phyloP scores from a whole-genome alignment of 352 stramenopile genomes.

The Pythium coloratum region DNA sequence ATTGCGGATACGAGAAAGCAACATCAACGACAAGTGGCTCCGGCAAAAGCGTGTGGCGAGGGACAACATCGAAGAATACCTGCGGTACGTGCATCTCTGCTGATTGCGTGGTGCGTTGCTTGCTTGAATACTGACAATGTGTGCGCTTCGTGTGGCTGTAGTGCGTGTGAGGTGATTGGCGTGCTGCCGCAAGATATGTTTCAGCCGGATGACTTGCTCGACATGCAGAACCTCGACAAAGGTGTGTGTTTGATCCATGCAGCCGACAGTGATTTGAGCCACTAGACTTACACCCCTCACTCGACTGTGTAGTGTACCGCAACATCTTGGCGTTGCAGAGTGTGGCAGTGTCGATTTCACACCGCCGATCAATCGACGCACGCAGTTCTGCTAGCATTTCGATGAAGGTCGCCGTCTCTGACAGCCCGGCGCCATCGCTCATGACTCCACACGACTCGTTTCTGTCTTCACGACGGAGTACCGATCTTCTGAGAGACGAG shows the following conservation, averaged over 20 bases:
- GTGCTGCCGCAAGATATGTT: conserved; percentile 65
- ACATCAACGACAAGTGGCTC: conserved; percentile 27
- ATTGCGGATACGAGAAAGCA: conserved; percentile 26
- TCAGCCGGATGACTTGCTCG: conserved; percentile 68
- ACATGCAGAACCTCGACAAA: conserved; percentile 60
- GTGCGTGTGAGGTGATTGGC: conserved; percentile 66
- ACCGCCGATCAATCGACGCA: conserved; percentile 77
- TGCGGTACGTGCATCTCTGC: conserved; percentile 41
- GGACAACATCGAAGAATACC: conserved; percentile 64
- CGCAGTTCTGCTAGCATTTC: conserved; percentile 54
- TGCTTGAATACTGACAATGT: conserved; percentile 5
- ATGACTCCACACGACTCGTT: conserved; percentile 22
- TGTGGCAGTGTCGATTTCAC: conserved; percentile 71
- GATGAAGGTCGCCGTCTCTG: conserved; percentile 9
- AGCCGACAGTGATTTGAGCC: background rate
- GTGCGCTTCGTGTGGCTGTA: conserved; percentile 17
- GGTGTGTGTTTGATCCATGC: conserved; percentile 30
- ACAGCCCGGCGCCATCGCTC: conserved; percentile 17
- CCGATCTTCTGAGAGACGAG: conserved; percentile 37
- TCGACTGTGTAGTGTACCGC: conserved; percentile 54
- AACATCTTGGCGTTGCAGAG: conserved; percentile 78
- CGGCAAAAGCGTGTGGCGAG: conserved; percentile 28
- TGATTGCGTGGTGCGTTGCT: conserved; percentile 1
- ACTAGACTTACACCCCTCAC: background rate
- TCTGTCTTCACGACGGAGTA: conserved; percentile 41